Conservation (phyloP, 306 rosid species). For the Ceratonia siliqua region DNA sequence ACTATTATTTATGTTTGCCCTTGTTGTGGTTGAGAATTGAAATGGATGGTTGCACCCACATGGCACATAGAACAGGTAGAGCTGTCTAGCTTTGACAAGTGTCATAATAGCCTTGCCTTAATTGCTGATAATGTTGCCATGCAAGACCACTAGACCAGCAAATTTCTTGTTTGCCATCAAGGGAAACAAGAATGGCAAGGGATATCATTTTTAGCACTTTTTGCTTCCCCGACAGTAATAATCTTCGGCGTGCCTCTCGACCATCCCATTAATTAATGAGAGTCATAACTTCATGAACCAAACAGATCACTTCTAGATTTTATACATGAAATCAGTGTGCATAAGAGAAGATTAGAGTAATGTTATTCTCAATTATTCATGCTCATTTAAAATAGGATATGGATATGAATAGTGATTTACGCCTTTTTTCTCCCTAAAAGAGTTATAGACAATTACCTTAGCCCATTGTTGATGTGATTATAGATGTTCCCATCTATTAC, state of each 20-base stretch:
- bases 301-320: not conserved
- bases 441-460: not conserved
- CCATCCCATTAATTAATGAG: not conserved
- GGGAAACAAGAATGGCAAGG: not conserved
- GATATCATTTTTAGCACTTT: slow-evolving; percentile 25
- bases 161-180: not conserved
- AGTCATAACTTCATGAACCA: not conserved
- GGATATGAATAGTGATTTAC: not conserved
- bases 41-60: not conserved
- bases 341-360: not conserved
- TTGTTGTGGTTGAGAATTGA: not conserved
- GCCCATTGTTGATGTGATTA: not conserved
- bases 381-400: not conserved
- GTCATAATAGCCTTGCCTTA: slow-evolving; percentile 2
- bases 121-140: not conserved
- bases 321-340: not conserved
- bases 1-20: not conserved
- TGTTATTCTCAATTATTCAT: not conserved
- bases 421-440: too few species aligned
- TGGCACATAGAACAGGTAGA: not conserved
- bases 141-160: slow-evolving; percentile 9
- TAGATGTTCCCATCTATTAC: too few species aligned
- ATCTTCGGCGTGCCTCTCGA: slow-evolving; percentile 29
- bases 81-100: not conserved
- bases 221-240: slow-evolving; percentile 21